Percentiles rank a stretch among this genome's conserved stretches.
These are phyloP conservation scores for Chondrus crispus DNA, from an alignment of 23 red algal genomes.

Conservation along the genomic window DNA sequence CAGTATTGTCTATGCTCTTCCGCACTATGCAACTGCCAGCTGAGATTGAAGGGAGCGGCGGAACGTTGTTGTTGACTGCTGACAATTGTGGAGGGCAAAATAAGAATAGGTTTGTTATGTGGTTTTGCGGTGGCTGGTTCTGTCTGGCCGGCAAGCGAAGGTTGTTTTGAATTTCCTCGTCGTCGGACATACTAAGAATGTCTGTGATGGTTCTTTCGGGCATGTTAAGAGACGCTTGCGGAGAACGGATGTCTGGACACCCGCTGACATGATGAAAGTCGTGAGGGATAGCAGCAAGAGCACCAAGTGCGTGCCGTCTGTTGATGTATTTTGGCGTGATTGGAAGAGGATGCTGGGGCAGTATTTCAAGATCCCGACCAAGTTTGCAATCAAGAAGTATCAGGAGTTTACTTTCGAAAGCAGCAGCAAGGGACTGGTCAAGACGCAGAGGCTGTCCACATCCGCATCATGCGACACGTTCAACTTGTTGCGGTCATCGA, in stretches of 20 bases:
- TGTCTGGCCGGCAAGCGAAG: neutral
- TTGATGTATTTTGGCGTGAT: neutral
- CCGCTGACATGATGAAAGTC: slow-evolving; percentile 14
- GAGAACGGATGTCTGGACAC: neutral
- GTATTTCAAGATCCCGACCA: slow-evolving; percentile 14
- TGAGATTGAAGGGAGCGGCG: neutral
- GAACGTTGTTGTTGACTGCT: neutral
- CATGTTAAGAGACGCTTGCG: neutral
- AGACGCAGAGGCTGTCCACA: too few species aligned
- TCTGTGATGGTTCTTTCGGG: slow-evolving; percentile 16
- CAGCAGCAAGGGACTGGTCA: too few species aligned
- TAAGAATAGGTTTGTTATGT: slow-evolving; percentile 4
- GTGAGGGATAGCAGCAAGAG: neutral
- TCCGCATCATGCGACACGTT: too few species aligned
- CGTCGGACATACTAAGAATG: neutral
- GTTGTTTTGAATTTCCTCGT: neutral
- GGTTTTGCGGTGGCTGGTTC: neutral
- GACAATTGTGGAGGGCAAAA: slow-evolving; percentile 16
- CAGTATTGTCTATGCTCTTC: slow-evolving; percentile 3
- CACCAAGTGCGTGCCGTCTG: neutral
- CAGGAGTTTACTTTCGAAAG: too few species aligned
- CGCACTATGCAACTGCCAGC: neutral
- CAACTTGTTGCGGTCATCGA: too few species aligned
- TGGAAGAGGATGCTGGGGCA: neutral
- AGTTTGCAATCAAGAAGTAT: too few species aligned